Evolutionary conservation across 78 protist species (phyloP), one percentile per base, ranked within the genome.

Genomic region (Chrysochromulina tobinii): DNA sequence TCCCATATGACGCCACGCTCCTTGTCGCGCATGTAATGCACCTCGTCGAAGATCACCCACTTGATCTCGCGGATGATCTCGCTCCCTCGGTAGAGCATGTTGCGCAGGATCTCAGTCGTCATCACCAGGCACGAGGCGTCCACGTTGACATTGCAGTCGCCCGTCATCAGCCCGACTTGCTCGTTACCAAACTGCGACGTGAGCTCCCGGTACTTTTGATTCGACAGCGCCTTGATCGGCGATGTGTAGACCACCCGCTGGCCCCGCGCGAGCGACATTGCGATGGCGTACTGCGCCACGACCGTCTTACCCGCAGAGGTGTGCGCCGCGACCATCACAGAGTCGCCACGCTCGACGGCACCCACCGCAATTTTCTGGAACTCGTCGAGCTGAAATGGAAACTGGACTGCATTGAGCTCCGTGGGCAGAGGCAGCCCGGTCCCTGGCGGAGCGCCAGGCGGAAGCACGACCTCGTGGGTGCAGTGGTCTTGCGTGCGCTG

Each of bases 271-370:
- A 97, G 92, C 50, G 97, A 91, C 21, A 81, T 85, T 1, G 98
- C 97, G 72, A 97, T 95, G 1, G 97, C 98, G 83, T 91, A 73
- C 83, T 97, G 96, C 3, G 99, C 99, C 20, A 98, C 97, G 14
- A 97, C 99, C 4, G 99, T 99, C 87, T 99, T 99, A 21, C 99
- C 99, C 0, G 99, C 99, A 5, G 98, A 96, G 4, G 99, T 99
- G 81, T 99, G 99, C 9, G 99, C 99, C 4, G 99, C 61, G 12
- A 99, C 99, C 2, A 99, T 89, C 14, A 99, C 99, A 7, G 96
- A 38, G 9, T 58, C 66, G 67, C 94, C 67, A 3, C 96, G 11
- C 54, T 25, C 90, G 51, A 38, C 27, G 20, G 81, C 81, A 12
- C 20, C 81, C 54, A 72, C 14, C 53, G 81, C 81, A 4, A 17